Conservation (phyloP, 805 yeast species). For the Vanderwaltozyma yarrowii region DNA sequence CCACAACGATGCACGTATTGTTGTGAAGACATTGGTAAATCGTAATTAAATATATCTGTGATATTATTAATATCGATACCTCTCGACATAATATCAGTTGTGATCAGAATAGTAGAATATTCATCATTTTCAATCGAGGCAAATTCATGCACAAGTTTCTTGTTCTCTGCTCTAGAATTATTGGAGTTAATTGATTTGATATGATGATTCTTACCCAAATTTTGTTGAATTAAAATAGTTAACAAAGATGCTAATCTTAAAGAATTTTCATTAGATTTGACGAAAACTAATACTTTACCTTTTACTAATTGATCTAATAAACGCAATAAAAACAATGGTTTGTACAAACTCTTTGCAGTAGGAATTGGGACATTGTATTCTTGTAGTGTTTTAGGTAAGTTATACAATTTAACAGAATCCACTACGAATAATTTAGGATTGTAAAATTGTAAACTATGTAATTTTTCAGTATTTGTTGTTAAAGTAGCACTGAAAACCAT, state of each 20-base stretch:
- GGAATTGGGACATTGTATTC: conserved; percentile 34
- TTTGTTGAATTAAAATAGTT: conserved; percentile 10
- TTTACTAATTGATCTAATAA: conserved; percentile 30
- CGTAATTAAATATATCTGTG: conserved; percentile 77
- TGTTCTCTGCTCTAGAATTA: conserved; percentile 43
- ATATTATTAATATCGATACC: conserved; percentile 77
- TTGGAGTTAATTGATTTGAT: conserved; percentile 48
- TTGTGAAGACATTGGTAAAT: conserved; percentile 75
- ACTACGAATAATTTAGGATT: conserved; percentile 62
- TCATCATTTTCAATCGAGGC: conserved; percentile 35
- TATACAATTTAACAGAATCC: conserved; percentile 56
- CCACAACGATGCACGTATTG: conserved; percentile 96
- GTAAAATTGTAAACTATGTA: conserved; percentile 57
- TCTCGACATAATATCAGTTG: conserved; percentile 91
- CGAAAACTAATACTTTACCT: conserved; percentile 22
- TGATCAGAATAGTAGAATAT: conserved; percentile 39
- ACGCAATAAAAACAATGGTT: conserved; percentile 65
- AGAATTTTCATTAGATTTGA: conserved; percentile 61
- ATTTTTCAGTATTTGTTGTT: conserved; percentile 84
- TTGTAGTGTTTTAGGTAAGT: conserved; percentile 43
- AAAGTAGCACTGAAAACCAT: conserved; percentile 87
- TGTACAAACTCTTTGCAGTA: conserved; percentile 37
- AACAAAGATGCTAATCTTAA: conserved; percentile 60
- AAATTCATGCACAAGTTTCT: conserved; percentile 51
- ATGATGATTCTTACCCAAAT: conserved; percentile 5